phyloP scores from a whole-genome alignment of 73 alveolate genomes.

The Breviolum minutum region DNA sequence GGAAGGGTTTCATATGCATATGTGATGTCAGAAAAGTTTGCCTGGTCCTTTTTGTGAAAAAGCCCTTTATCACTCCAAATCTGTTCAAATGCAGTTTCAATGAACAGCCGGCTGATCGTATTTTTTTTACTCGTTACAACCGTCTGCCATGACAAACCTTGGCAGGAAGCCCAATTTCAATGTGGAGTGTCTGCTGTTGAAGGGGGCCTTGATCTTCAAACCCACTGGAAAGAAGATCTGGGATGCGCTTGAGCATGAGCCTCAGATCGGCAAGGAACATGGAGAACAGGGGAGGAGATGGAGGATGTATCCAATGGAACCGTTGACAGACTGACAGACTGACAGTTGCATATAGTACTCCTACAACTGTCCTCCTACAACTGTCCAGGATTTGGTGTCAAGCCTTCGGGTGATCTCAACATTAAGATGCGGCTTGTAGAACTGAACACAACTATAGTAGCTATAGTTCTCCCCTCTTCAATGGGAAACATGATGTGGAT shows the following conservation, averaged over 20 bases:
- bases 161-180: conserved; percentile 83
- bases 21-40: not conserved
- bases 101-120: not conserved
- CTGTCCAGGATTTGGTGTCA: not conserved
- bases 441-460: not conserved
- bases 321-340: too few relatives aligned
- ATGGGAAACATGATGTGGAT: too few relatives aligned
- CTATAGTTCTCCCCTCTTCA: too few relatives aligned
- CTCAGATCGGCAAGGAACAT: not conserved
- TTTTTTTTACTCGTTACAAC: too few relatives aligned
- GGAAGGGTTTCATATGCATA: not conserved
- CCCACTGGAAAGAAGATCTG: conserved; percentile 79
- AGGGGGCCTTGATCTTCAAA: conserved; percentile 83
- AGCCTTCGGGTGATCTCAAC: not conserved
- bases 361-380: too few relatives aligned
- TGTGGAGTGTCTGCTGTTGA: conserved; percentile 78
- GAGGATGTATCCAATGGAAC: too few relatives aligned
- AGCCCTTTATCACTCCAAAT: not conserved
- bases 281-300: not conserved
- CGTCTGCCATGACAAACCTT: not conserved
- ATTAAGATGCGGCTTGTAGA: not conserved
- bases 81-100: not conserved
- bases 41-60: too few relatives aligned
- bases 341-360: too few relatives aligned
- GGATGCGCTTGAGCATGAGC: conserved; percentile 48